Percentiles rank a stretch among this genome's conserved stretches.
Evolutionary conservation across 2,329 filamentous ascomycete genomes (phyloP).

Genomic region (Madurella mycetomatis): DNA sequence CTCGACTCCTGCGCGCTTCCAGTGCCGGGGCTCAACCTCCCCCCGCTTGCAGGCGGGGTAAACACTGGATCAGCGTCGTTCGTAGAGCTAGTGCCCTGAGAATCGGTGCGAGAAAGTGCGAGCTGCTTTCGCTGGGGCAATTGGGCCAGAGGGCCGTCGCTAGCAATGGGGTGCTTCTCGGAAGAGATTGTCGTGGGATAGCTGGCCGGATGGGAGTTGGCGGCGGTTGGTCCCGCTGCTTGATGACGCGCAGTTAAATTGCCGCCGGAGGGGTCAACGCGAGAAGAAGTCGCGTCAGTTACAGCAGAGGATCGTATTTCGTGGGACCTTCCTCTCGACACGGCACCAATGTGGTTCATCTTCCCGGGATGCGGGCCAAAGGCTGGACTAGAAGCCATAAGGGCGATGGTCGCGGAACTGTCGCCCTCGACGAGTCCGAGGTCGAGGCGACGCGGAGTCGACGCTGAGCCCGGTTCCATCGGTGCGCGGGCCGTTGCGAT

Average conservation of each 20-base stretch:
- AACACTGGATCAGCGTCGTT: constrained; percentile 40
- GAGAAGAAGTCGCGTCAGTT: constrained; percentile 21
- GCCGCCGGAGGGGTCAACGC: constrained; percentile 13
- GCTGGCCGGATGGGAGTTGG: constrained; percentile 3
- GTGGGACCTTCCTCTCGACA: constrained; percentile 10
- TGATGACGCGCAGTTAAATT: constrained; percentile 15
- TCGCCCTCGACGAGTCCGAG: constrained; percentile 21
- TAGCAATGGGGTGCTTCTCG: constrained; percentile 2
- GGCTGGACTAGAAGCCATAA: constrained; percentile 12
- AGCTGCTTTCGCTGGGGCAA: constrained; percentile 15
- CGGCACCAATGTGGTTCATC: constrained; percentile 23
- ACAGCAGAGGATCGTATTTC: constrained; percentile 18
- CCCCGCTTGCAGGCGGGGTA: constrained; percentile 41
- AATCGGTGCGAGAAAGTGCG: constrained; percentile 37
- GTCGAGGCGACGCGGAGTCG: constrained; percentile 21
- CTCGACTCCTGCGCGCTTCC: constrained; percentile 41
- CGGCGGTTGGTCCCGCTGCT: neutral
- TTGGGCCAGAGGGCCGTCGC: constrained; percentile 3
- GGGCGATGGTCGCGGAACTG: constrained; percentile 15
- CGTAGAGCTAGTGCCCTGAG: constrained; percentile 40
- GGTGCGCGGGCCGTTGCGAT: constrained; percentile 10
- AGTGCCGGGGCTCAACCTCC: constrained; percentile 36
- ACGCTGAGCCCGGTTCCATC: constrained; percentile 24
- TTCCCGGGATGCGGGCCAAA: constrained; percentile 14
- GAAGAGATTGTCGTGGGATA: constrained; percentile 2